phyloP scores from a whole-genome alignment of 2,329 filamentous ascomycete species.

The Tricladium varicosporioides region DNA sequence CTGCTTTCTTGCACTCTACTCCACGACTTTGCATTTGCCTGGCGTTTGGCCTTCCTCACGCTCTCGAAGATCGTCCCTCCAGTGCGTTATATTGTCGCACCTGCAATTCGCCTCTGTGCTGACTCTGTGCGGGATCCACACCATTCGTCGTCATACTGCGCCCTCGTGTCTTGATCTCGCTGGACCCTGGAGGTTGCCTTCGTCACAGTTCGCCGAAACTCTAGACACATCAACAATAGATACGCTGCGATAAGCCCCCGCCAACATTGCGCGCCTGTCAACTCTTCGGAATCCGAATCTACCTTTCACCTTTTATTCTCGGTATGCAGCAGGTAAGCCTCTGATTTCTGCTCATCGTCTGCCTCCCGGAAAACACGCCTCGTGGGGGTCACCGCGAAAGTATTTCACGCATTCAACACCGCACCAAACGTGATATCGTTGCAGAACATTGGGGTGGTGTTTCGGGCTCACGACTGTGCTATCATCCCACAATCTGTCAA shows the following conservation, averaged over 20 bases:
- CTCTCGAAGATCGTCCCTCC: not conserved
- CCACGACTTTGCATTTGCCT: not conserved
- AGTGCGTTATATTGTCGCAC: not conserved
- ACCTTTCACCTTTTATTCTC: conserved; percentile 20
- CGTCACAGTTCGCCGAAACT: too few relatives aligned
- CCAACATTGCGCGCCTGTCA: not conserved
- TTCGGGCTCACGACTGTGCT: not conserved
- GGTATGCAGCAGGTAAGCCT: conserved; percentile 36
- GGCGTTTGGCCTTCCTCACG: not conserved
- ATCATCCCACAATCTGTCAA: conserved; percentile 5
- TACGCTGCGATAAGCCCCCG: conserved; percentile 21
- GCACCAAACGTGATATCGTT: conserved; percentile 4
- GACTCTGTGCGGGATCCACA: conserved; percentile 9
- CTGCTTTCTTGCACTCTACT: not conserved
- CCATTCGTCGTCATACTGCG: conserved; percentile 21
- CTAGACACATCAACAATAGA: conserved; percentile 5
- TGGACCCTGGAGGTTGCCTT: conserved; percentile 6
- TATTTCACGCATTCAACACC: conserved; percentile 4
- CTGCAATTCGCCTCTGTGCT: conserved; percentile 4
- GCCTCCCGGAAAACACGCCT: conserved; percentile 18
- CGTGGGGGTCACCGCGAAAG: conserved; percentile 11
- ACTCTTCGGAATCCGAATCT: not conserved
- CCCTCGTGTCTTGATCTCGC: conserved; percentile 1
- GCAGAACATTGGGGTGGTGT: not conserved
- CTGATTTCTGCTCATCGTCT: conserved; percentile 7